Conservation (phyloP, 2,329 filamentous ascomycete genomes). For the Sordariomycetes sp. region DNA sequence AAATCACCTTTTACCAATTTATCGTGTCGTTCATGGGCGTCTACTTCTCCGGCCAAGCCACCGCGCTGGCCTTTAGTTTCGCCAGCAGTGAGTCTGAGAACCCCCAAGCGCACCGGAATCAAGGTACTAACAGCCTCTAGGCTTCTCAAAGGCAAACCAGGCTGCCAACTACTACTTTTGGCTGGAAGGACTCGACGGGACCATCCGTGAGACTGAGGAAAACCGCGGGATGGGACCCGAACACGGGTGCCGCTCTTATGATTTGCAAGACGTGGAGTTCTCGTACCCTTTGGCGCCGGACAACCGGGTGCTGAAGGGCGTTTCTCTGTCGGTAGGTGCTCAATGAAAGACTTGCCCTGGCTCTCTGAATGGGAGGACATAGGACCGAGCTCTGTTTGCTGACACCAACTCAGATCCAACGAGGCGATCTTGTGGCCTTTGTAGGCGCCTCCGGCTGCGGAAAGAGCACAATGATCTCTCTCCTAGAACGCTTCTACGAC, state of each 20-base stretch:
- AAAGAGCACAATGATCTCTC: constrained; percentile 44
- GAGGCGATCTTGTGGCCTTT: constrained; percentile 36
- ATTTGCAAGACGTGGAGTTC: constrained; percentile 37
- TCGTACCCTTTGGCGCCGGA: constrained; percentile 34
- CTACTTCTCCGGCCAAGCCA: constrained; percentile 16
- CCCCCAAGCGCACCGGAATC: neutral
- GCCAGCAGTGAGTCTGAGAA: constrained; percentile 16
- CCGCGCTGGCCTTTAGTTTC: constrained; percentile 14
- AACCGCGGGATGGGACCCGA: constrained; percentile 13
- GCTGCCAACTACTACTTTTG: constrained; percentile 35
- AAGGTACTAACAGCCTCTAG: constrained; percentile 8
- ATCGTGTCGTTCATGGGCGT: constrained; percentile 28
- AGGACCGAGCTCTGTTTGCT: neutral
- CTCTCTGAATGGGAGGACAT: neutral
- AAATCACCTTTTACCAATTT: constrained; percentile 22
- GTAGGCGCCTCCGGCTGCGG: constrained; percentile 45
- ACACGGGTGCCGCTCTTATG: constrained; percentile 25
- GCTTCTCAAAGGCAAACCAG: constrained; percentile 32
- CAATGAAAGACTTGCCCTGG: constrained; percentile 22
- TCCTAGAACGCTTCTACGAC: constrained; percentile 31
- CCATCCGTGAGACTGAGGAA: constrained; percentile 3
- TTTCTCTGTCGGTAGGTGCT: constrained; percentile 17
- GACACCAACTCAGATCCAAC: constrained; percentile 16
- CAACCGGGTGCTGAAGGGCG: constrained; percentile 20
- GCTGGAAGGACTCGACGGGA: constrained; percentile 15